Percentiles rank a stretch among this genome's conserved stretches.
Conservation (phyloP, 768 basidiomycete species). For the Cystofilobasidium ferigula region DNA sequence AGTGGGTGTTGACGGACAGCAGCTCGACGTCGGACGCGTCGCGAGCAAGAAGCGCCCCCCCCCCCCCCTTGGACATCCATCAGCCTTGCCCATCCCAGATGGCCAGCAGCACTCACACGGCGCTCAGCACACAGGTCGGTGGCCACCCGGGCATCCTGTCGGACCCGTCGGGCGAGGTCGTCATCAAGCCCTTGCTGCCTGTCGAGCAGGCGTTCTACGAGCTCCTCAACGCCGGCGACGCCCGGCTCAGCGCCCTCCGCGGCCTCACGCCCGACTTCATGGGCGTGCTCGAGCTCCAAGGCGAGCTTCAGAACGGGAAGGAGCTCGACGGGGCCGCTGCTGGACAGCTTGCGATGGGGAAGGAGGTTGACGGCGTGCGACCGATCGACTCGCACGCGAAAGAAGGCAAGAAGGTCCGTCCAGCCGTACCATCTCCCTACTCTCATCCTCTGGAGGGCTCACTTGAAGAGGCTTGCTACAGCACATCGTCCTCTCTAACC, state of each 20-base stretch:
- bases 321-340: slow-evolving; percentile 21
- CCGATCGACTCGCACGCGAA: slow-evolving; percentile 43
- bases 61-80: too few relatives aligned
- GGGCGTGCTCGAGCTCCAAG: slow-evolving; percentile 64
- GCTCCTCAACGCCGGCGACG: slow-evolving; percentile 27
- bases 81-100: too few relatives aligned
- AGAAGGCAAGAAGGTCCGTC: slow-evolving; percentile 36
- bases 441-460: not conserved
- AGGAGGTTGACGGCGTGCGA: slow-evolving; percentile 28
- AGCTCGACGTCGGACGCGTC: not conserved
- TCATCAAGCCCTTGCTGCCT: slow-evolving; percentile 37
- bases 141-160: slow-evolving; percentile 37
- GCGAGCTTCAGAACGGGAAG: slow-evolving; percentile 43
- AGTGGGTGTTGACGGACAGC: not conserved
- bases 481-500: slow-evolving; percentile 75
- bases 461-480: slow-evolving; percentile 37
- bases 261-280: slow-evolving; percentile 63
- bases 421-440: not conserved
- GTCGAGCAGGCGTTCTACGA: slow-evolving; percentile 39
- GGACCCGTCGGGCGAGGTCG: slow-evolving; percentile 34
- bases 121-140: slow-evolving; percentile 35
- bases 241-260: slow-evolving; percentile 27
- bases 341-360: slow-evolving; percentile 13
- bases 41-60: too few relatives aligned
- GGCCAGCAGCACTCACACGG: slow-evolving; percentile 21